Evolutionary conservation across 2,329 filamentous ascomycete species (phyloP).

Genomic region (Zopfia rhizophila): DNA sequence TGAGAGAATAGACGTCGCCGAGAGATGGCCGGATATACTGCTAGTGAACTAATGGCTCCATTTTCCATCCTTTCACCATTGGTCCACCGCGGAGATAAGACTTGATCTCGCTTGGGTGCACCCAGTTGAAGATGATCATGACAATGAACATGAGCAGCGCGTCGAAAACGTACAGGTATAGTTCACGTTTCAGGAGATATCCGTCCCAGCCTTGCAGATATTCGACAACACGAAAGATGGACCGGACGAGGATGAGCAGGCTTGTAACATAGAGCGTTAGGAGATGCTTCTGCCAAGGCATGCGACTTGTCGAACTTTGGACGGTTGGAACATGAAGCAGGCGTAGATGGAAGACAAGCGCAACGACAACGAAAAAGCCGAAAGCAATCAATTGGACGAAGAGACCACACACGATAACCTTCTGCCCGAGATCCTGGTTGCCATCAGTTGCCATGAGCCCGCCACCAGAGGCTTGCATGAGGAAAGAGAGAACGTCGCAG

Average conservation of each 20-base stretch:
- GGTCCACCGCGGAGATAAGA: too few species aligned
- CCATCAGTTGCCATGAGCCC: conserved; percentile 50
- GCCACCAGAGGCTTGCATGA: conserved; percentile 54
- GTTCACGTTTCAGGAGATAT: conserved; percentile 55
- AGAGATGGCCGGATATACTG: too few species aligned
- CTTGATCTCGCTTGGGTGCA: conserved; percentile 48
- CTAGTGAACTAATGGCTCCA: too few species aligned
- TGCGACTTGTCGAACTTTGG: background rate
- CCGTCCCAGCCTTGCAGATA: conserved; percentile 59
- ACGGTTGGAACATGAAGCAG: conserved; percentile 13
- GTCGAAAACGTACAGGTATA: conserved; percentile 60
- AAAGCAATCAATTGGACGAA: conserved; percentile 61
- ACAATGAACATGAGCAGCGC: conserved; percentile 55
- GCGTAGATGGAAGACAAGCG: conserved; percentile 30
- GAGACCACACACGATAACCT: conserved; percentile 59
- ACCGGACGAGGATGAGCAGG: conserved; percentile 60
- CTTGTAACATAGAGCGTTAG: conserved; percentile 56
- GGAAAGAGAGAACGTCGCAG: conserved; percentile 57
- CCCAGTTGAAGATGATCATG: conserved; percentile 52
- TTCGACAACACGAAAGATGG: conserved; percentile 61
- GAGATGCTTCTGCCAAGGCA: conserved; percentile 50
- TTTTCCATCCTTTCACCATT: too few species aligned
- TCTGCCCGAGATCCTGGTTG: conserved; percentile 49
- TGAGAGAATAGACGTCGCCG: too few species aligned
- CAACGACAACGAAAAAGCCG: conserved; percentile 55